Base-by-base conservation (phyloP, 805 yeast genomes). In the Cyberlindnera mycetangii region DNA sequence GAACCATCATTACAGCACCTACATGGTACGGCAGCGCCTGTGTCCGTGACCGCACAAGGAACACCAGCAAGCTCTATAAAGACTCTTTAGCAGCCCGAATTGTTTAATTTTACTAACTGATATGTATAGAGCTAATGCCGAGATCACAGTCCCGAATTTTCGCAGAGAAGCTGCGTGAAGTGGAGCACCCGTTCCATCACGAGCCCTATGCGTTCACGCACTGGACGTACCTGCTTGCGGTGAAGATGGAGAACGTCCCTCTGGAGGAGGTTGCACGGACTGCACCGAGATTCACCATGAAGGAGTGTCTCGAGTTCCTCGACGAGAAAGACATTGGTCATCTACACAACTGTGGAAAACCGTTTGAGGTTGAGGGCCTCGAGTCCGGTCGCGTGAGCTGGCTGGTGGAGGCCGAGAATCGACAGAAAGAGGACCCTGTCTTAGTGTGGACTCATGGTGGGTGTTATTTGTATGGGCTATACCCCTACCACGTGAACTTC, bases 141-240 rank as follows among this genome's bases (percentile, higher is more conserved):
- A 14, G 39, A 18, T 2, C 27, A n/a, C 39, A 41, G 39, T 27
- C 39, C 3, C 35, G 28, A 20, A 33, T 33, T 20, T 41, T 31
- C 25, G 33, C 44, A 7, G 32, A 35, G 18, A 34, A 18, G 16
- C 34, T 41, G 7, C 19, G 18, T 14, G 32, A 25, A 22, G 32
- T 32, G 15, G 39, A 41, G 30, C 22, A 16, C 12, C 44, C 44
- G 7, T 41, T 41, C 22, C 15, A 34, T 7, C 44, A 41, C 30
- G 44, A 41, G 28, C 6, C 24, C 7, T 41, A 41, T 24, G 32
- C 38, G 16, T 41, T 41, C 33, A 41, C 44, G 17, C 44, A 41
- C 15, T 41, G 44, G 44, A 36, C 44, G 6, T 41, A 21, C 16
- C 20, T 41, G 5, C 35, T 34, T 2, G 44, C 44, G 6, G 25